Evolutionary conservation across 768 basidiomycete species (phyloP).

Genomic region (Hygrocybe coccinea): DNA sequence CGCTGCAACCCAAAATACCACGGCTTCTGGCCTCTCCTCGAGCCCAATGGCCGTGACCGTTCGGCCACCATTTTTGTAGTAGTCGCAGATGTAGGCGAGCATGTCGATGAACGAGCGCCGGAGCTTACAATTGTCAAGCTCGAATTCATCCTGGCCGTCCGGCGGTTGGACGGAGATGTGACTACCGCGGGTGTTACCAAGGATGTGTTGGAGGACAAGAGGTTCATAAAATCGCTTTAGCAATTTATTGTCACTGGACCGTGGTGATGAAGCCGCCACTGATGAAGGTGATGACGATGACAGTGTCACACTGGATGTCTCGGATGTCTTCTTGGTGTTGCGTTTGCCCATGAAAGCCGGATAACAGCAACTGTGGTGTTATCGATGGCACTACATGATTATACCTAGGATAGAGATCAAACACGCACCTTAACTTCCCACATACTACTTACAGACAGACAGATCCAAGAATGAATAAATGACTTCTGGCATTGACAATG

Average conservation of each 20-base stretch:
- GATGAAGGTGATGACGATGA: not conserved
- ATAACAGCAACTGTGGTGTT: no score
- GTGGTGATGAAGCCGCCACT: no score
- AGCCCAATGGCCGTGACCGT: not conserved
- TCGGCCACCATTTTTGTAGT: not conserved
- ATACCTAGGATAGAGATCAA: no score
- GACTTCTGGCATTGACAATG: no score
- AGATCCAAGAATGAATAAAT: no score
- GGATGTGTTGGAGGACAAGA: not conserved
- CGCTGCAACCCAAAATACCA: constrained; percentile 2
- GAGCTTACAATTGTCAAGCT: not conserved
- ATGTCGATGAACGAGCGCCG: constrained; percentile 1
- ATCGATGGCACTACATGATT: no score
- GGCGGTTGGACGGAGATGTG: not conserved
- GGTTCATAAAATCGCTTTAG: constrained; percentile 2
- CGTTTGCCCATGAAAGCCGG: not conserved
- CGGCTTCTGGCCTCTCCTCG: not conserved
- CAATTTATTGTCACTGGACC: not conserved
- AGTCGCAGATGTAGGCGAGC: constrained; percentile 1
- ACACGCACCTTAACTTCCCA: no score
- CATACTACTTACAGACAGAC: no score
- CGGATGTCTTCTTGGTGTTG: constrained; percentile 2
- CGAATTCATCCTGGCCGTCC: not conserved
- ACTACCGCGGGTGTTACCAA: not conserved
- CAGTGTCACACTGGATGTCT: not conserved